Evolutionary conservation across 2,329 filamentous ascomycete species (phyloP).

Genomic region (Aspergillus sp.): DNA sequence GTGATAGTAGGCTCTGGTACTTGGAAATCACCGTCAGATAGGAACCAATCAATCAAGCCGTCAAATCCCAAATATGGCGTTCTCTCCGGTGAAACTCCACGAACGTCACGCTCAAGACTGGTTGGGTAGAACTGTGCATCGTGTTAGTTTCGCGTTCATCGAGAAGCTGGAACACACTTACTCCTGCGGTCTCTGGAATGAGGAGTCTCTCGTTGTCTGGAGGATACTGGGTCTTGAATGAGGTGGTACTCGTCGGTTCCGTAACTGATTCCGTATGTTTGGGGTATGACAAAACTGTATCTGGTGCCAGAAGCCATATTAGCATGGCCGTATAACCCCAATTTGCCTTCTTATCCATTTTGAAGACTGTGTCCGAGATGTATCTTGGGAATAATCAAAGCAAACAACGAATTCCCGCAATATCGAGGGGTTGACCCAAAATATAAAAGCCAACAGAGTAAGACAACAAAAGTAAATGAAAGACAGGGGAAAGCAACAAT

Average conservation of each 20-base stretch:
- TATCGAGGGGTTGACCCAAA: too few species aligned
- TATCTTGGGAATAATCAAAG: not conserved
- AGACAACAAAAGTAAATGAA: not conserved
- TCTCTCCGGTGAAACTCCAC: not conserved
- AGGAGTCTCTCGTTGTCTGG: constrained; percentile 22
- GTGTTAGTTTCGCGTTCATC: constrained; percentile 6
- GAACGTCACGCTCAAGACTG: constrained; percentile 23
- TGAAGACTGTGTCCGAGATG: not conserved
- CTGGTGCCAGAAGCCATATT: constrained; percentile 29
- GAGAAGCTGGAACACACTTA: constrained; percentile 14
- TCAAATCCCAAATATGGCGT: not conserved
- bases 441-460: not conserved
- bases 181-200: constrained; percentile 21
- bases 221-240: constrained; percentile 33
- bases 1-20: not conserved
- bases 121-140: constrained; percentile 24
- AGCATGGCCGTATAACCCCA: constrained; percentile 26
- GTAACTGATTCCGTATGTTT: constrained; percentile 13
- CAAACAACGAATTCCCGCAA: not conserved
- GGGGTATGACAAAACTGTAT: constrained; percentile 21
- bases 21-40: not conserved
- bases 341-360: constrained; percentile 15
- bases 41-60: not conserved
- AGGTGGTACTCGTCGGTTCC: constrained; percentile 8
- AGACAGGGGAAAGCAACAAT: not conserved